Conservation (phyloP, 1,284 basidiomycete genomes). For the Papiliotrema fonsecae region DNA sequence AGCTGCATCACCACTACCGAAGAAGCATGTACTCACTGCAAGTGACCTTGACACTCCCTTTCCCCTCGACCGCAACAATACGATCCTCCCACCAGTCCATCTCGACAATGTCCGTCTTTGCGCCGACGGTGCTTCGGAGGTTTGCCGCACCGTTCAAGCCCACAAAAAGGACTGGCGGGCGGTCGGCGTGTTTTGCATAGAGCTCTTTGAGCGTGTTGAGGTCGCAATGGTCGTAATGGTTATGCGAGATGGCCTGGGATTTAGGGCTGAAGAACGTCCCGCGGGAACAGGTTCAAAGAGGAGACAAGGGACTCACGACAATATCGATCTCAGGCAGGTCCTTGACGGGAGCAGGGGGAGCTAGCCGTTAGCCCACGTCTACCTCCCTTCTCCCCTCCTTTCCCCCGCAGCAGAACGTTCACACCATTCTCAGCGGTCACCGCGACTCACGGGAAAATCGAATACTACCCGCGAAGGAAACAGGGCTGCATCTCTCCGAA, state of each 20-base stretch:
- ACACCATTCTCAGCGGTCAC: too few relatives aligned
- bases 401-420: too few relatives aligned
- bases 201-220: constrained; percentile 53
- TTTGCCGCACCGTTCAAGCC: constrained; percentile 59
- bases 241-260: constrained; percentile 51
- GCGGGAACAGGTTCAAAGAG: too few relatives aligned
- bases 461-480: constrained; percentile 55
- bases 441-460: constrained; percentile 55
- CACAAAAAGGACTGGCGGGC: constrained; percentile 58
- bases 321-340: constrained; percentile 63
- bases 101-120: constrained; percentile 52
- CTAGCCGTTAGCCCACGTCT: constrained; percentile 34
- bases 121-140: constrained; percentile 36
- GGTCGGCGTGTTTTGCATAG: constrained; percentile 35
- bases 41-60: constrained; percentile 28
- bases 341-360: constrained; percentile 56
- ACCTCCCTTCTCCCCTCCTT: constrained; percentile 1
- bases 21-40: constrained; percentile 22
- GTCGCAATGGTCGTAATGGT: constrained; percentile 67
- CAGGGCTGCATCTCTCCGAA: constrained; percentile 59
- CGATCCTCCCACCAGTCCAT: constrained; percentile 66
- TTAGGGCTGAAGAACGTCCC: too few relatives aligned
- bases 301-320: constrained; percentile 54
- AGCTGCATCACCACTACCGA: not conserved
- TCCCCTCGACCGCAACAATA: constrained; percentile 21